Conservation (phyloP, 129 eudicot genomes). For the Arctium lappa region DNA sequence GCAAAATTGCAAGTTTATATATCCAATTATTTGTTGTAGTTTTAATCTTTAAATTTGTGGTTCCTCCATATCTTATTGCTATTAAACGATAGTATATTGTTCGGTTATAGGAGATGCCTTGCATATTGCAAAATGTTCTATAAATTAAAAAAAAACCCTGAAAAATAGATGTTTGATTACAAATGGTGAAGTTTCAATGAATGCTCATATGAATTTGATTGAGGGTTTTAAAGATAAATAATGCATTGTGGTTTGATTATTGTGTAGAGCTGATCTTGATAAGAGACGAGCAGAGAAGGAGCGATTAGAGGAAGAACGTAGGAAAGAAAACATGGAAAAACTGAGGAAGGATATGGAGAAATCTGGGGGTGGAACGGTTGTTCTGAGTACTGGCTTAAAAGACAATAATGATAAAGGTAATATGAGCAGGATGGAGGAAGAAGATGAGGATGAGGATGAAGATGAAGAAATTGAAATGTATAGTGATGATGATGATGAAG, state of each 20-base stretch:
- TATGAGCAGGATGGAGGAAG: conserved; percentile 43
- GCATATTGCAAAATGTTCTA: too few relatives aligned
- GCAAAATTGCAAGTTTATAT: not conserved
- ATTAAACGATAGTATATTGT: too few relatives aligned
- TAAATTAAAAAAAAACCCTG: too few relatives aligned
- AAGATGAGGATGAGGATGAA: conserved; percentile 48
- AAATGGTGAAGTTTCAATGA: not conserved
- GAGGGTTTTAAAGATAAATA: not conserved
- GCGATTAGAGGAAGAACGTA: conserved; percentile 72
- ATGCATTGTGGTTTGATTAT: not conserved
- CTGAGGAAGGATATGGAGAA: conserved; percentile 91
- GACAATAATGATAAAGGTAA: conserved; percentile 27
- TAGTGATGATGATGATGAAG: conserved; percentile 51
- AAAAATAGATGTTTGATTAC: not conserved
- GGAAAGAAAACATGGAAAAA: conserved; percentile 84
- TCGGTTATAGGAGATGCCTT: not conserved
- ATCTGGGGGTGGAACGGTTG: conserved; percentile 76
- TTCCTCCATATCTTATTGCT: not conserved
- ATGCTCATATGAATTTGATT: not conserved
- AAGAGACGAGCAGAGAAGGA: conserved; percentile 78
- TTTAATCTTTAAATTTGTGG: not conserved
- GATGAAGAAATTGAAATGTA: conserved; percentile 43
- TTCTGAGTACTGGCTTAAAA: conserved; percentile 81
- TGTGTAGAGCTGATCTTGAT: conserved; percentile 74
- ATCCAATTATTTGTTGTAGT: too few relatives aligned